phyloP scores from a whole-genome alignment of 495 filamentous ascomycete species.

The Friedmanniomyces simplex region DNA sequence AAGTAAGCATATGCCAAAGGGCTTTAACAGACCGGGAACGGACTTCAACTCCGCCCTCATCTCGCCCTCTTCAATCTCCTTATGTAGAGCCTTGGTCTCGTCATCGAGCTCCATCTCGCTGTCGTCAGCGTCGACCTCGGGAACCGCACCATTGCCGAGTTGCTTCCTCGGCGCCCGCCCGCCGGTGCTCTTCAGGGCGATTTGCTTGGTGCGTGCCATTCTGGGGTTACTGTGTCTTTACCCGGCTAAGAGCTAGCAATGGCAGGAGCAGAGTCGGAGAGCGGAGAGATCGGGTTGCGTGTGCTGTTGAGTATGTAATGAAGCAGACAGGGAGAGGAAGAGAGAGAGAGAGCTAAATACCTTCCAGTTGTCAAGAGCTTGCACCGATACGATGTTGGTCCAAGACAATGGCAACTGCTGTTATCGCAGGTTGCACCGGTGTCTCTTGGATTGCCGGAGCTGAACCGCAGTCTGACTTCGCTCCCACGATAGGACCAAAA shows the following conservation, averaged over 20 bases:
- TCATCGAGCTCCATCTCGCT: constrained; percentile 6
- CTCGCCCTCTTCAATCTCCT: constrained; percentile 14
- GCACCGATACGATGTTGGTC: too few species aligned
- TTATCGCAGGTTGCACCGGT: constrained; percentile 41
- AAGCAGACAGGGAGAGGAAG: background rate
- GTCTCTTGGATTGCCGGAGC: constrained; percentile 40
- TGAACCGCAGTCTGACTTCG: constrained; percentile 29
- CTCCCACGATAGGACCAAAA: constrained; percentile 31
- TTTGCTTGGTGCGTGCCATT: constrained; percentile 7
- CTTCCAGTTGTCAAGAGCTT: background rate
- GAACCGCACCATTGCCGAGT: background rate
- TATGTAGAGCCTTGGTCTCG: background rate
- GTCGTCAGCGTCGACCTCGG: background rate
- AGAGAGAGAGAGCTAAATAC: background rate
- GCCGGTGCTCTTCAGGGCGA: background rate
- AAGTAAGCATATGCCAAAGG: background rate
- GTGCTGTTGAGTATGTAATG: background rate
- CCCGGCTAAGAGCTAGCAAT: background rate
- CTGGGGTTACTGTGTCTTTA: background rate
- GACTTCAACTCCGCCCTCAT: constrained; percentile 18
- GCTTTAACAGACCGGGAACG: background rate
- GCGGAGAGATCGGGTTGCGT: background rate
- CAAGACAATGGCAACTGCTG: too few species aligned
- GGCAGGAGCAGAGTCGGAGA: background rate
- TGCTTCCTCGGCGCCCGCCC: background rate